phyloP scores from a whole-genome alignment of 768 basidiomycete genomes.

The Suillus placidus region DNA sequence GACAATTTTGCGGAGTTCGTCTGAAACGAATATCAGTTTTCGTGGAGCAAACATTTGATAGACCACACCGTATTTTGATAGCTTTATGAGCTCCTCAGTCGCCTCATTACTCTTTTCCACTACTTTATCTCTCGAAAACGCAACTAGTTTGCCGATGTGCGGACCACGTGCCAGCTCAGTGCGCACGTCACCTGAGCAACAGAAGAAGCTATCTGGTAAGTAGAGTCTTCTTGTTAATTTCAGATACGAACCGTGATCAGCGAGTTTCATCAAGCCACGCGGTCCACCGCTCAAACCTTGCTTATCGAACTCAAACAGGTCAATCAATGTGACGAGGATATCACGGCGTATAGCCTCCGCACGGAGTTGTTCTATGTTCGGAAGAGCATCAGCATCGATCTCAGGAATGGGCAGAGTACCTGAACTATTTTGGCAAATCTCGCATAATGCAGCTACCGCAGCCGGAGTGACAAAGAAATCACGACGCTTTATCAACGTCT shows the following conservation, averaged over 20 bases:
- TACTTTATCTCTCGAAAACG: not conserved
- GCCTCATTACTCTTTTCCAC: not conserved
- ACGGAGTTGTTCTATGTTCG: slow-evolving; percentile 22
- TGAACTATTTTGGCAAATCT: slow-evolving; percentile 27
- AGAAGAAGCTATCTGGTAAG: not conserved
- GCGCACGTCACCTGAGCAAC: not conserved
- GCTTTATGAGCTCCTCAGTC: not conserved
- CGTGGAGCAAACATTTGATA: not conserved
- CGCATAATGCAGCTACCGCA: slow-evolving; percentile 28
- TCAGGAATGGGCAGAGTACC: not conserved
- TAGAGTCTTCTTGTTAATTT: not conserved
- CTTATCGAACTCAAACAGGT: slow-evolving; percentile 18
- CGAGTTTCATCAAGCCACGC: not conserved
- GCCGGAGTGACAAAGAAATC: slow-evolving; percentile 35
- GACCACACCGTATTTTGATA: not conserved
- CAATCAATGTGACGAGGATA: slow-evolving; percentile 20
- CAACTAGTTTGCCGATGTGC: not conserved
- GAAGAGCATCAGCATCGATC: slow-evolving; percentile 5
- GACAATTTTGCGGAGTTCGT: not conserved
- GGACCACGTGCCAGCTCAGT: not conserved
- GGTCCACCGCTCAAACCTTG: not conserved
- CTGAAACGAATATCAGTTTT: not conserved
- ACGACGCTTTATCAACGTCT: slow-evolving; percentile 22
- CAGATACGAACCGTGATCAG: not conserved
- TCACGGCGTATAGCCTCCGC: slow-evolving; percentile 18